A percentile compares a stretch with the other conserved stretches of the same genome.
Evolutionary conservation across 1,139 yeast species (phyloP).

Genomic region (Magnusiomyces starmeri): DNA sequence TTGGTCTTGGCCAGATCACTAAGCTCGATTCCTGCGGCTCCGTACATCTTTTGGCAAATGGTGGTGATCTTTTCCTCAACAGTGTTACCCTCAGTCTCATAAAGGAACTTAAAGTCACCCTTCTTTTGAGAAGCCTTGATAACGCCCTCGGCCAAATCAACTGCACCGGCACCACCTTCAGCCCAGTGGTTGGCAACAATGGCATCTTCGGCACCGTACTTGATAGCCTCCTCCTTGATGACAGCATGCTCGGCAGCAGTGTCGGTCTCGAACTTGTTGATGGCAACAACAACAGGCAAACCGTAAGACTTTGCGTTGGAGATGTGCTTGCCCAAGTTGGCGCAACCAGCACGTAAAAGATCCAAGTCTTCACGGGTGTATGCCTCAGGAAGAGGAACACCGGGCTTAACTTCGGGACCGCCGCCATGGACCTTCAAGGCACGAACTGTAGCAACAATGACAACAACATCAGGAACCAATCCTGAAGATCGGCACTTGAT

Average conservation of each 20-base stretch:
- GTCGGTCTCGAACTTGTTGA: constrained; percentile 86
- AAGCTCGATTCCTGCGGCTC: constrained; percentile 85
- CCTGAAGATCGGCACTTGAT: constrained; percentile 95
- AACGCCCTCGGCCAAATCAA: constrained; percentile 79
- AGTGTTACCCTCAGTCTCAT: constrained; percentile 53
- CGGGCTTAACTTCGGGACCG: constrained; percentile 96
- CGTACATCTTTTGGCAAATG: constrained; percentile 89
- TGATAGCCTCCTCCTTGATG: constrained; percentile 73
- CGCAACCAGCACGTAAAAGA: constrained; percentile 74
- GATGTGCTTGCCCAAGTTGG: constrained; percentile 88
- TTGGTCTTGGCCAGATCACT: constrained; percentile 78
- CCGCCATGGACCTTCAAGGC: constrained; percentile 98
- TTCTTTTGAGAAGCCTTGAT: constrained; percentile 59
- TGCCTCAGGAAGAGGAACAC: constrained; percentile 80
- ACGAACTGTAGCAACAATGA: constrained; percentile 94
- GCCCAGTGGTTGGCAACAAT: constrained; percentile 97
- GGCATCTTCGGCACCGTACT: constrained; percentile 95
- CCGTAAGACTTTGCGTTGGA: constrained; percentile 80
- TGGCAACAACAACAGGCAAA: constrained; percentile 92
- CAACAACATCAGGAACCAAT: constrained; percentile 82
- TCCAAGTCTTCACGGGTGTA: constrained; percentile 84
- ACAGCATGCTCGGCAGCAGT: constrained; percentile 76
- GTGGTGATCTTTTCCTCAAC: constrained; percentile 78
- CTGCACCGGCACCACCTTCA: constrained; percentile 94
- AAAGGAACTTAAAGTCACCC: constrained; percentile 58